Conservation (phyloP, 2,329 filamentous ascomycete genomes). For the Pyrenophora graminea region DNA sequence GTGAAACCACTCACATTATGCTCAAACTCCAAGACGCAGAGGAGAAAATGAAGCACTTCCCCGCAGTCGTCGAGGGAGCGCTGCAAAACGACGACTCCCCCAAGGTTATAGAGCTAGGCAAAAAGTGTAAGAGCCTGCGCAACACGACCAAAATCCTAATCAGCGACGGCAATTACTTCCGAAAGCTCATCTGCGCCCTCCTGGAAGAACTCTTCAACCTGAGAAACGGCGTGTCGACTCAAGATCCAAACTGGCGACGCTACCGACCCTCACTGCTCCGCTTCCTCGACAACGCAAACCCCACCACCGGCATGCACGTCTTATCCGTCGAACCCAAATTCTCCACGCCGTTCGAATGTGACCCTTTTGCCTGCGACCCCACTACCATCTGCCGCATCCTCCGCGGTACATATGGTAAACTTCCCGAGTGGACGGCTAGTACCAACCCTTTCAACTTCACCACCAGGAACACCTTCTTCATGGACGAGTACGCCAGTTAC, state of each 20-base stretch:
- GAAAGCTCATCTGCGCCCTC: neutral
- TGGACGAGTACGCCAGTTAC: neutral
- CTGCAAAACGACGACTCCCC: too few species aligned
- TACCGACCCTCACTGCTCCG: neutral
- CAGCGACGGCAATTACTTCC: conserved; percentile 1
- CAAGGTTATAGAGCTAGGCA: neutral
- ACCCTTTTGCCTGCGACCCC: neutral
- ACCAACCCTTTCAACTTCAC: conserved; percentile 1
- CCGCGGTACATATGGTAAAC: neutral
- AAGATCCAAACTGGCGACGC: too few species aligned
- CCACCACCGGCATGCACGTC: neutral
- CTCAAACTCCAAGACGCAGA: neutral
- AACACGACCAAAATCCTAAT: too few species aligned
- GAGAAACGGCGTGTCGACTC: neutral
- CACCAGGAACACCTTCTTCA: neutral
- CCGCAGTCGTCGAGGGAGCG: too few species aligned
- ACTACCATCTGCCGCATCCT: neutral
- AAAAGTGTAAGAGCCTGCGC: neutral
- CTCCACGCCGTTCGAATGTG: neutral
- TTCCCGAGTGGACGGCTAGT: neutral
- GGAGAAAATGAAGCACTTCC: too few species aligned
- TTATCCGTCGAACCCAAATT: neutral
- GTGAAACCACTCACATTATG: too few species aligned
- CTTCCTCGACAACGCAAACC: neutral
- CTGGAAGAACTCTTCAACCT: neutral